These are phyloP conservation scores for Musa troglodytarum DNA, from an alignment of 176 grass and related monocot genomes.

Conservation along the genomic window DNA sequence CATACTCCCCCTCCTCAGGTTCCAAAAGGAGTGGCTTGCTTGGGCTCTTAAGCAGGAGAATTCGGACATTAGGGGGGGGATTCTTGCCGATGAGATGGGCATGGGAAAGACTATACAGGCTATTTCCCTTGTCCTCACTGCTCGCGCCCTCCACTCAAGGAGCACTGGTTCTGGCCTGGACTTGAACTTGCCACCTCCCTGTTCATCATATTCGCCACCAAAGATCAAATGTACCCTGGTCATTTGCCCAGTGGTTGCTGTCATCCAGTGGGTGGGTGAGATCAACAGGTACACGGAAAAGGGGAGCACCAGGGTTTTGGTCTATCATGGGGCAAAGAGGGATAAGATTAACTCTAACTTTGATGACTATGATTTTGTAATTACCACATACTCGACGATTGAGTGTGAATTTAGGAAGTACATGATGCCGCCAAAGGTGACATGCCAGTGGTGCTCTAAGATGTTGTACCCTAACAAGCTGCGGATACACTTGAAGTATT, in stretches of 20 bases:
- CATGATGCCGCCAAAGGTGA: conserved; percentile 67
- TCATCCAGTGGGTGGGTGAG: conserved; percentile 86
- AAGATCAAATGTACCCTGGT: conserved; percentile 56
- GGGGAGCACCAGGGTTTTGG: conserved; percentile 41
- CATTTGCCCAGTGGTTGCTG: conserved; percentile 71
- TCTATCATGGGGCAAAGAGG: conserved; percentile 52
- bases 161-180: background rate
- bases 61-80: conserved; percentile 45
- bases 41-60: conserved; percentile 82
- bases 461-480: conserved; percentile 37
- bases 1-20: conserved; percentile 59
- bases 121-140: conserved; percentile 73
- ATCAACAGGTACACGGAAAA: conserved; percentile 57
- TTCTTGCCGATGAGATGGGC: conserved; percentile 95
- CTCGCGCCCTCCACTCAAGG: conserved; percentile 22
- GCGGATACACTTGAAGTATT: conserved; percentile 53
- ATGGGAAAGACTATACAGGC: conserved; percentile 99
- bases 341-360: conserved; percentile 26
- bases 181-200: background rate
- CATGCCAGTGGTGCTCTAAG: conserved; percentile 43
- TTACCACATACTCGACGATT: conserved; percentile 85
- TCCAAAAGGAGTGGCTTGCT: conserved; percentile 91
- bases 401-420: conserved; percentile 80
- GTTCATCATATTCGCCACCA: background rate
- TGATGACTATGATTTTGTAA: conserved; percentile 57